phyloP scores from a whole-genome alignment of 2,329 filamentous ascomycete genomes.

The Calonectria leucothoes region DNA sequence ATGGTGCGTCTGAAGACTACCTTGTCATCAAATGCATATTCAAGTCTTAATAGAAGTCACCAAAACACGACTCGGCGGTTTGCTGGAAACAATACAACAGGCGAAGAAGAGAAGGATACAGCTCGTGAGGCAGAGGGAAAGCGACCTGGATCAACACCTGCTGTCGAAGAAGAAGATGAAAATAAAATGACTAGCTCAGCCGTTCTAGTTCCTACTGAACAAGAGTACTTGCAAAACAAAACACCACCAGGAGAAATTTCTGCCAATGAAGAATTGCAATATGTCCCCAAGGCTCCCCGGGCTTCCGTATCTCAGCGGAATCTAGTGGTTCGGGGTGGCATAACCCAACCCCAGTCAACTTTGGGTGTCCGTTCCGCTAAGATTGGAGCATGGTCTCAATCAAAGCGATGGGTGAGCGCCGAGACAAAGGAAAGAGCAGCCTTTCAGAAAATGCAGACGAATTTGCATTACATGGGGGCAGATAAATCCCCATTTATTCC shows the following conservation, averaged over 20 bases:
- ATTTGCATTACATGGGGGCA: conserved; percentile 49
- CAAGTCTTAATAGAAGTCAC: neutral
- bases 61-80: neutral
- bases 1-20: neutral
- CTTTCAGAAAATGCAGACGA: conserved; percentile 51
- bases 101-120: neutral
- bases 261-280: neutral
- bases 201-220: neutral
- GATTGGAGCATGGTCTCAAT: conserved; percentile 50
- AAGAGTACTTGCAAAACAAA: neutral
- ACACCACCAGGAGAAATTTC: too few relatives aligned
- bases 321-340: neutral
- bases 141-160: neutral
- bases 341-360: neutral
- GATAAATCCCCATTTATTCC: conserved; percentile 53
- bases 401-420: conserved; percentile 53
- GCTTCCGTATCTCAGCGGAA: conserved; percentile 21
- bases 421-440: conserved; percentile 47
- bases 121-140: neutral
- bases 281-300: conserved; percentile 28
- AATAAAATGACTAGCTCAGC: neutral
- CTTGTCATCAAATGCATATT: too few relatives aligned
- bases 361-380: conserved; percentile 18
- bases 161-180: neutral
- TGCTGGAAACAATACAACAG: too few relatives aligned